phyloP scores from a whole-genome alignment of 495 filamentous ascomycete species.

The Penicilliopsis zonata region DNA sequence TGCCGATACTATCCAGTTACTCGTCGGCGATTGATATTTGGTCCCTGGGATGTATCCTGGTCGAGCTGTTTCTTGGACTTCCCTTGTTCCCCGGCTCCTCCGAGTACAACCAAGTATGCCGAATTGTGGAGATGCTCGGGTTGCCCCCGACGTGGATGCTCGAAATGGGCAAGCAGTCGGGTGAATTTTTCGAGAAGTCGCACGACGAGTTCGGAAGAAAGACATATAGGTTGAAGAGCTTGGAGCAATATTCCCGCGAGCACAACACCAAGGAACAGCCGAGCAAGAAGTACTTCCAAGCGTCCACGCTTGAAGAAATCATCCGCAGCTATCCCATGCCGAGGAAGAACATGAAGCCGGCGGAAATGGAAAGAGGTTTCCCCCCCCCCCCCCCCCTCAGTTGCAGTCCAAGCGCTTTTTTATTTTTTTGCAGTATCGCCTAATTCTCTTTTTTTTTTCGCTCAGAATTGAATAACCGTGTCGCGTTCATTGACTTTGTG shows the following conservation, averaged over 20 bases:
- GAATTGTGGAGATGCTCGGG: conserved; percentile 98
- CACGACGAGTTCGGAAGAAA: conserved; percentile 86
- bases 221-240: conserved; percentile 83
- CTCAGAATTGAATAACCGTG: conserved; percentile 93
- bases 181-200: conserved; percentile 93
- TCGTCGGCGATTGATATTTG: conserved; percentile 99
- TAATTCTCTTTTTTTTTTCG: not conserved
- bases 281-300: conserved; percentile 98
- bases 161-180: conserved; percentile 95
- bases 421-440: too few species aligned
- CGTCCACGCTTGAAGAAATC: conserved; percentile 87
- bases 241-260: conserved; percentile 95
- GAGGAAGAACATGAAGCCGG: conserved; percentile 97
- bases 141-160: conserved; percentile 98
- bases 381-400: too few species aligned
- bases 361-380: conserved; percentile 90
- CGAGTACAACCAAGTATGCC: conserved; percentile 95
- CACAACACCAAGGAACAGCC: conserved; percentile 95
- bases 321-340: conserved; percentile 97
- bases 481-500: conserved; percentile 99
- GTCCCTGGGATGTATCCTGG: conserved; percentile 97
- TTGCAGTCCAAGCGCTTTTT: too few species aligned
- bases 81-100: conserved; percentile 96
- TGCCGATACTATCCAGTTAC: conserved; percentile 41
- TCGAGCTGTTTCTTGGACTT: conserved; percentile 91